phyloP scores from a whole-genome alignment of 2,329 filamentous ascomycete species.

The Xylaria digitata region DNA sequence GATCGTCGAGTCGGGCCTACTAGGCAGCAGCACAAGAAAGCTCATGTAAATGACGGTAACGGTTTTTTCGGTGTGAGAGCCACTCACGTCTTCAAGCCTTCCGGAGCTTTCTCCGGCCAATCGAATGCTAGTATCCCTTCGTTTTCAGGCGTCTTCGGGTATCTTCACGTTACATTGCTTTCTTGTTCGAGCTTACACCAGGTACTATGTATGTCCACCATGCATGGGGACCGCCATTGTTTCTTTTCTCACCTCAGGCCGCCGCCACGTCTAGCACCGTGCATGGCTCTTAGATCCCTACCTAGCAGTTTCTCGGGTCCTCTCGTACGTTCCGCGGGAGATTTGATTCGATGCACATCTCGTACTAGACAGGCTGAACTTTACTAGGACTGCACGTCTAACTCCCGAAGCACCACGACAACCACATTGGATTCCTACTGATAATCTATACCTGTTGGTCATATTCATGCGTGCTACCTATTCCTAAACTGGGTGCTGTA shows the following conservation, averaged over 20 bases:
- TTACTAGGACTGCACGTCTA: conserved; percentile 18
- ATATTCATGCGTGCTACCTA: conserved; percentile 23
- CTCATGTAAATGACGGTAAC: conserved; percentile 3
- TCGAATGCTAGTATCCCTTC: conserved; percentile 17
- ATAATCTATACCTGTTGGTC: conserved; percentile 11
- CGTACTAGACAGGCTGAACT: conserved; percentile 10
- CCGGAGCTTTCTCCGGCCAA: conserved; percentile 19
- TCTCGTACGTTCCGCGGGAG: not conserved
- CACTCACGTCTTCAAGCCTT: conserved; percentile 10
- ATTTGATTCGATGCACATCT: conserved; percentile 28
- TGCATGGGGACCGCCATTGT: conserved; percentile 15
- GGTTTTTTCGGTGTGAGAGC: conserved; percentile 4
- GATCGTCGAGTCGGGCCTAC: not conserved
- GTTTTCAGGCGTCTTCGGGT: conserved; percentile 3
- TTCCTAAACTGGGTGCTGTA: conserved; percentile 27
- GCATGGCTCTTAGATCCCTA: conserved; percentile 30
- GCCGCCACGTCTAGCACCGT: conserved; percentile 28
- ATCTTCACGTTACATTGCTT: conserved; percentile 29
- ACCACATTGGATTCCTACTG: conserved; percentile 22
- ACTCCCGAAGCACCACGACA: conserved; percentile 3
- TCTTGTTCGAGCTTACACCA: conserved; percentile 13
- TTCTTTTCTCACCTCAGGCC: conserved; percentile 28
- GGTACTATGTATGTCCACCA: not conserved
- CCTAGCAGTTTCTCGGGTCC: conserved; percentile 23
- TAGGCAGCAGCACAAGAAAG: not conserved